phyloP scores from a whole-genome alignment of 2,329 filamentous ascomycete genomes.

The Alternaria brassicae region DNA sequence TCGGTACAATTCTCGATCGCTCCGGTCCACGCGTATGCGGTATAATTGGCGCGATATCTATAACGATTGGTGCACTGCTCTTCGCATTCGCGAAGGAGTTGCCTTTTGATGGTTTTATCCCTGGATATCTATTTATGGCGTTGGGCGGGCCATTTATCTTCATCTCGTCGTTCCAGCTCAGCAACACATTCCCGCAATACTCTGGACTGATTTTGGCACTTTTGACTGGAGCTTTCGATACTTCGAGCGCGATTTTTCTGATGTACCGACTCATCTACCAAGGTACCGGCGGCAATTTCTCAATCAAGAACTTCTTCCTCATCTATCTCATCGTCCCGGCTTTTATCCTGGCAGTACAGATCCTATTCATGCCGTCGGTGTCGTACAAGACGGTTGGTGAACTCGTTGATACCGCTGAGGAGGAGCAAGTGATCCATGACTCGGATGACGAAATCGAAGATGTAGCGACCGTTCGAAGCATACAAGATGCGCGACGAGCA shows the following conservation, averaged over 20 bases:
- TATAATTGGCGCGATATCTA: slow-evolving; percentile 71
- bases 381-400: slow-evolving; percentile 72
- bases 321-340: slow-evolving; percentile 58
- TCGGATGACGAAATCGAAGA: slow-evolving; percentile 64
- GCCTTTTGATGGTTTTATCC: slow-evolving; percentile 72
- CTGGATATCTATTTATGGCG: slow-evolving; percentile 59
- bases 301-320: slow-evolving; percentile 58
- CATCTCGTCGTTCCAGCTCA: slow-evolving; percentile 60
- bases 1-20: slow-evolving; percentile 83
- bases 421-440: slow-evolving; percentile 56
- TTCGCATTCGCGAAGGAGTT: slow-evolving; percentile 72
- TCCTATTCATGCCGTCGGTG: slow-evolving; percentile 56
- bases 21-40: slow-evolving; percentile 81
- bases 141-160: slow-evolving; percentile 60
- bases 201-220: slow-evolving; percentile 59
- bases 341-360: slow-evolving; percentile 54
- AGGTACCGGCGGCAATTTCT: slow-evolving; percentile 51
- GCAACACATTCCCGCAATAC: slow-evolving; percentile 59
- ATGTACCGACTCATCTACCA: slow-evolving; percentile 58
- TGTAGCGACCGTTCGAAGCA: slow-evolving; percentile 54
- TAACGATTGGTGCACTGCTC: slow-evolving; percentile 72
- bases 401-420: slow-evolving; percentile 74
- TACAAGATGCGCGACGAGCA: slow-evolving; percentile 63
- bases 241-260: slow-evolving; percentile 58
- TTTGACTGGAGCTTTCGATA: slow-evolving; percentile 61